Base-by-base conservation (phyloP, 164 flowering plant species). In the Chimonanthus praecox region DNA sequence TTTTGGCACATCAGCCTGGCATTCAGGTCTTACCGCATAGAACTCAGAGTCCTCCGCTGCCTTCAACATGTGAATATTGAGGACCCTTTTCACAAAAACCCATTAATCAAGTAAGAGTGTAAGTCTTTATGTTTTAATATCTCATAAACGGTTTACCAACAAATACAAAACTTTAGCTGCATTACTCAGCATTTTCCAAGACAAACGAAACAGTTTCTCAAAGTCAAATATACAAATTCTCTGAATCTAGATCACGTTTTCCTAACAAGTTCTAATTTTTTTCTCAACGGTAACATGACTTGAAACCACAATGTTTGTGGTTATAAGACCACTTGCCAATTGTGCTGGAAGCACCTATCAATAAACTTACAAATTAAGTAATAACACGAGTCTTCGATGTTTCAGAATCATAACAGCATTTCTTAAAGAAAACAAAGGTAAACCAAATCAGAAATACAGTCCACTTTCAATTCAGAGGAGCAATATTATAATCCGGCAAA, bases 21-120 rank as follows among this genome's bases (percentile, higher is more conserved):
- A 88, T 78, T 92, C 97, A n/a, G 86, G 84, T 79, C 86, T 81
- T 46, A 86, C 73, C 5, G 86, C 87, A 81, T 77, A 88, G 64
- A 78, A 87, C 47, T 81, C 82, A 67, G 84, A 63, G 43, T 89
- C 92, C 21, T 66, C 84, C 0, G 71, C 11, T 48, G 75, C 74
- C 45, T 77, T 82, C 78, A 50, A 64, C 78, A 81, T 72, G 5
- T 20, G 64, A 44, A 69, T 8, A 7, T 66, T 66, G 2, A 9
- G 49, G 47, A 66, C 68, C 65, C 47, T 33, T 33, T 5, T 2
- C 21, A 44, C 10, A 66, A 66, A 44, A 66, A 66, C 11, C 4
- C 3, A 11, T 15, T 43, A 70, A 70, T 51, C 18, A 54, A 69
- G 15, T 33, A 70, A 50, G 8, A 6, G 62, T 49, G 4, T 47